These are phyloP conservation scores for Aspergillus ruber DNA, from an alignment of 2,329 filamentous ascomycete genomes.

Conservation along the genomic window DNA sequence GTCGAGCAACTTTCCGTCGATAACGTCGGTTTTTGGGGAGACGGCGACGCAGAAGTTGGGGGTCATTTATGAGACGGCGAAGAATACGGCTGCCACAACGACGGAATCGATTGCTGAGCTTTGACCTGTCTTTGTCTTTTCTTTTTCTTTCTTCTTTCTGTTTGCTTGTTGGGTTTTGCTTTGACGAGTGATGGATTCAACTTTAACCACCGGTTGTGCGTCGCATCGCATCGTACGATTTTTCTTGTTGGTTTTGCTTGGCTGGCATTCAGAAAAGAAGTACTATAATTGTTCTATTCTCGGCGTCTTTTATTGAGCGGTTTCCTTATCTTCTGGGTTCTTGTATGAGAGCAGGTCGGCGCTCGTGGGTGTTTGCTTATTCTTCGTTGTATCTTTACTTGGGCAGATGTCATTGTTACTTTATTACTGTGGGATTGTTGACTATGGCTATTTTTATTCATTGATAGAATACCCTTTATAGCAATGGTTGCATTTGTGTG, in stretches of 20 bases:
- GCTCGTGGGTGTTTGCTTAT: background rate
- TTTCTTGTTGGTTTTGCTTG: background rate
- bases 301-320: constrained; percentile 3
- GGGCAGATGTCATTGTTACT: background rate
- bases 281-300: background rate
- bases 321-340: constrained; percentile 7
- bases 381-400: background rate
- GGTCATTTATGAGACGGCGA: constrained; percentile 44
- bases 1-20: constrained; percentile 23
- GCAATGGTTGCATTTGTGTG: background rate
- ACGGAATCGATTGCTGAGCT: constrained; percentile 27
- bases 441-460: background rate
- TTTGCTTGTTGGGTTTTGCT: background rate
- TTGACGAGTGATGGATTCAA: background rate
- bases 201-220: background rate
- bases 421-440: background rate
- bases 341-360: constrained; percentile 1
- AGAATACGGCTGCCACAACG: constrained; percentile 36
- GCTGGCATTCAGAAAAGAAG: background rate
- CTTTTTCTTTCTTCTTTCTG: background rate
- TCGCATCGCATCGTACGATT: too few species aligned
- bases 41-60: constrained; percentile 30
- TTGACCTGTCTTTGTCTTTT: constrained; percentile 10
- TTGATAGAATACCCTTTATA: constrained; percentile 6
- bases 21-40: constrained; percentile 28